Evolutionary conservation across 2,329 filamentous ascomycete species (phyloP), one percentile per base, ranked within the genome.

Genomic region (Sphaerulina vaccinii): DNA sequence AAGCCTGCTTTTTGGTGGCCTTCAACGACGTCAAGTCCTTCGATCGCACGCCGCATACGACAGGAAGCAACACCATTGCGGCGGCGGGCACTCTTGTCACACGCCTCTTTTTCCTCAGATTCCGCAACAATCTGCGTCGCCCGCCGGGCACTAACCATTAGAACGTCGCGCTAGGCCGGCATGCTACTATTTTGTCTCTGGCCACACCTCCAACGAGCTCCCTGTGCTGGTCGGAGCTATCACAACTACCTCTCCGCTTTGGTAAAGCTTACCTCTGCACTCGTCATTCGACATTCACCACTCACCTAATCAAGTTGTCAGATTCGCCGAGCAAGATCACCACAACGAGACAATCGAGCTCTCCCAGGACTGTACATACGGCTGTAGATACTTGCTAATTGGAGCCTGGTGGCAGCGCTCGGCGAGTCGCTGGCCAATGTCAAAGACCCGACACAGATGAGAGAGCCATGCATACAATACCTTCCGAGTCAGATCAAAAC

Each of bases 381-480:
- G 35, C 40, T 29, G 44, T 51, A 54, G 50, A 49, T 41, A 45
- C 46, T 45, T 32, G 21, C 46, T 40, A 36, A 37, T 40, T 39
- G 49, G 45, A 50, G 40, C 18, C 42, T 32, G 48, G 32, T 32
- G 35, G 51, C 37, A 52, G 38, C 37, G 42, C 42, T 47, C 52
- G 49, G 35, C 49, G 35, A 53, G 37, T 36, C 46, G 54, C 59
- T 51, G 57, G 51, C 58, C 61, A 61, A 63, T 63, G 61, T 61
- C 47, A 52, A 43, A 37, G 22, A 35, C 47, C 51, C 51, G 35
- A 50, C 24, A 27, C 51, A 49, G 43, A 52, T 60, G 54, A 57
- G 49, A 51, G 49, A 60, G 57, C 60, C 59, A 64, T 64, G 62
- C 58, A 58, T 61, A 56, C 54, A 44, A 61, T 60, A 56, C 54